Evolutionary conservation across 2,329 filamentous ascomycete species (phyloP), one percentile per base, ranked within the genome.

Genomic region (Ophidiomyces ophidiicola): DNA sequence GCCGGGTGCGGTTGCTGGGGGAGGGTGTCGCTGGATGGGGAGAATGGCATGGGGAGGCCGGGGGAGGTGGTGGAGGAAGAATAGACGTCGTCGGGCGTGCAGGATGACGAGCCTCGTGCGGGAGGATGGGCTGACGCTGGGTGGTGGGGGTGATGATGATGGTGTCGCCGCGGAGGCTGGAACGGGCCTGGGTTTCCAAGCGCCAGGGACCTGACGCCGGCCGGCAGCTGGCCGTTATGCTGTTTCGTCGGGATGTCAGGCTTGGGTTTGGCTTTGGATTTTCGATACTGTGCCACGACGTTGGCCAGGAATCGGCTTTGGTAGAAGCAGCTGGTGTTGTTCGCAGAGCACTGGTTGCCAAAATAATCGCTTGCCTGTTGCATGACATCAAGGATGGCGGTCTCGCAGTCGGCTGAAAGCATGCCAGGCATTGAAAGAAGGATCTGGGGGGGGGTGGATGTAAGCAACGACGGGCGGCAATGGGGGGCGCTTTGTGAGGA

Each of bases 271-370:
- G 32, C 36, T 25, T 46, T 47, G 17, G 48, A 36, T 31, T 44
- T 44, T 25, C 40, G 41, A 39, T 48, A 50, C 29, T 50, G 46
- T 15, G 36, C 29, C 11, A 48, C 44, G 4, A 50, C 46, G 25
- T 50, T 50, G 23, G 42, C 36, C 3, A 50, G 36, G 25, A 50
- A 50, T 36, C 40, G 41, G 25, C 42, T 42, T 36, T 50, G 48
- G 17, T 43, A 42, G 25, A 42, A 46, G 34, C 46, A 50, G 34
- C 41, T 48, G 4, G 43, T 48, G 20, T 48, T 49, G 23, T 20
- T 39, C 11, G 46, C 41, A n/a, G 46, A 41, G 19, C 38, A 36
- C 23, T 48, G 46, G 15, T 33, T 39, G 20, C 45, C 41, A 25
- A 50, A 50, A 17, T 40, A 25, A 15, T 46, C 41, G 34, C 46